phyloP scores from a whole-genome alignment of 441 rosid species.

The Monsonia emarginata region DNA sequence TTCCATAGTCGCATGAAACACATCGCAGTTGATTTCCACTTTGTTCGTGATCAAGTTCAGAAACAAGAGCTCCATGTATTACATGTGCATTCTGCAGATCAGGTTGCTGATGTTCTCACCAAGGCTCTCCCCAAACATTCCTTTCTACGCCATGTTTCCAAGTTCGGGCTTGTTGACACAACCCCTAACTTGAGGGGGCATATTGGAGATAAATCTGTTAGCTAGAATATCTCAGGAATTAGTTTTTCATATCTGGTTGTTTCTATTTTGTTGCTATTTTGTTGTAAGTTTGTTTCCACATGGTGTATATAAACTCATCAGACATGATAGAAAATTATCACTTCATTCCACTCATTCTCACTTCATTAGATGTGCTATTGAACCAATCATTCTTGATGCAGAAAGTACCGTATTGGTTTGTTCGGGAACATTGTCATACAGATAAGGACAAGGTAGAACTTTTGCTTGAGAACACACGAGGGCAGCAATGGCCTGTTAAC shows the following conservation, averaged over 20 bases:
- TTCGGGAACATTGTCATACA: neutral
- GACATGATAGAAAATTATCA: too few relatives aligned
- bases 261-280: too few relatives aligned
- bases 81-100: neutral
- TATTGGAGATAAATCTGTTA: too few relatives aligned
- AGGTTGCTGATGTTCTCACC: neutral
- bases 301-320: too few relatives aligned
- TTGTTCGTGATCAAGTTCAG: neutral
- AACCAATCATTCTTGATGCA: neutral
- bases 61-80: neutral
- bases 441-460: neutral
- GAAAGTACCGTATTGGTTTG: neutral
- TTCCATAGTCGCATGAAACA: neutral
- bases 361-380: neutral
- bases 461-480: neutral
- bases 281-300: too few relatives aligned
- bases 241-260: too few relatives aligned
- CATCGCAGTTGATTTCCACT: constrained; percentile 1
- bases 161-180: neutral
- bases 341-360: too few relatives aligned
- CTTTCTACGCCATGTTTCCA: neutral
- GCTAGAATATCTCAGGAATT: too few relatives aligned
- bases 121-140: neutral
- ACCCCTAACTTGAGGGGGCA: neutral
- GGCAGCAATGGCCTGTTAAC: neutral